Percentiles rank a stretch among this genome's conserved stretches.
These are phyloP conservation scores for Phytophthora sojae DNA, from an alignment of 352 stramenopile genomes.

Conservation along the genomic window DNA sequence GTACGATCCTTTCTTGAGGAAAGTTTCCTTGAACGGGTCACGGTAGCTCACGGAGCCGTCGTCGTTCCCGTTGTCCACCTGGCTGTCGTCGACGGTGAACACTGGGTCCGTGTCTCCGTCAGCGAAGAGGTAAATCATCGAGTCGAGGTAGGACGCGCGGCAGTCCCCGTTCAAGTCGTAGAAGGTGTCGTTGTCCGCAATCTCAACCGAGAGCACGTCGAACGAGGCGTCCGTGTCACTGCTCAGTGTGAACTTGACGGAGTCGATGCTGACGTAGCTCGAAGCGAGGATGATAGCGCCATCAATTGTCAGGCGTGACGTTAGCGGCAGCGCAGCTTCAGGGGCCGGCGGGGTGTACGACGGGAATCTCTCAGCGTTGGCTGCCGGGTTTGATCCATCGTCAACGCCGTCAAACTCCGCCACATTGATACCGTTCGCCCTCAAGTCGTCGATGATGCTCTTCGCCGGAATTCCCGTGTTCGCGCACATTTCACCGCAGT, in stretches of 20 bases:
- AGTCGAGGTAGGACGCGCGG: slow-evolving; percentile 60
- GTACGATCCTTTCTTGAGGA: slow-evolving; percentile 61
- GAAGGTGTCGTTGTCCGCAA: slow-evolving; percentile 62
- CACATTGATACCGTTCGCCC: slow-evolving; percentile 37
- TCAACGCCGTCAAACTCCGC: slow-evolving; percentile 50
- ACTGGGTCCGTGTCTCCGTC: slow-evolving; percentile 33
- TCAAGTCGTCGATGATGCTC: slow-evolving; percentile 55
- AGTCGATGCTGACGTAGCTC: slow-evolving; percentile 53
- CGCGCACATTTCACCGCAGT: slow-evolving; percentile 65
- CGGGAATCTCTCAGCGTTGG: slow-evolving; percentile 52
- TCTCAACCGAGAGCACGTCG: slow-evolving; percentile 69
- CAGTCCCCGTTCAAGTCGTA: slow-evolving; percentile 76
- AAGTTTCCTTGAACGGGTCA: slow-evolving; percentile 59
- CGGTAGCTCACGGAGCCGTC: slow-evolving; percentile 63
- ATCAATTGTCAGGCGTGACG: slow-evolving; percentile 28
- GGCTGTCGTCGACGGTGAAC: slow-evolving; percentile 55
- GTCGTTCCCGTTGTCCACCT: slow-evolving; percentile 20
- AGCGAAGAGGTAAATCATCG: slow-evolving; percentile 66
- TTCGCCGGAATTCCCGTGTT: slow-evolving; percentile 66
- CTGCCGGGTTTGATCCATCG: slow-evolving; percentile 14
- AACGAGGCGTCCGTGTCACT: slow-evolving; percentile 56
- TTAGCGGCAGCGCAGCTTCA: slow-evolving; percentile 21
- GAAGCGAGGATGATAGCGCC: slow-evolving; percentile 44
- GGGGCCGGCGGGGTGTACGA: slow-evolving; percentile 39
- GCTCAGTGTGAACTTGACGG: slow-evolving; percentile 53